Percentiles rank a stretch among this genome's conserved stretches.
Conservation (phyloP, 495 filamentous ascomycete species). For the Astrothelium subdiscretum region DNA sequence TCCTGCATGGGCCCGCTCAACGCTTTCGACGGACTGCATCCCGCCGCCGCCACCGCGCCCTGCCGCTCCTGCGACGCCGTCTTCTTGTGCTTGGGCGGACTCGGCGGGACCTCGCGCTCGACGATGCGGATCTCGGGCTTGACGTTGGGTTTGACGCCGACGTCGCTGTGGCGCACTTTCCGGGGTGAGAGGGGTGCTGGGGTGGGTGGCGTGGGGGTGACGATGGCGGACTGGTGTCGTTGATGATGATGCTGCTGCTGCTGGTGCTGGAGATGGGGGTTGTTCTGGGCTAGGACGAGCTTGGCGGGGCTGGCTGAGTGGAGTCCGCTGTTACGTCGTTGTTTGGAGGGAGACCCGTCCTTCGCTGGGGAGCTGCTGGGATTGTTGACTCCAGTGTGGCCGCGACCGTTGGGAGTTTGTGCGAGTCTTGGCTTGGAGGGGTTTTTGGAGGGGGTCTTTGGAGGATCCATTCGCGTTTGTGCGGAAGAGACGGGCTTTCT, state of each 20-base stretch:
- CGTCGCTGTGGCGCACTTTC: background rate
- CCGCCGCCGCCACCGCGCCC: no score
- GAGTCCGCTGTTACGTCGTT: no score
- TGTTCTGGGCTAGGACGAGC: slow-evolving; percentile 66
- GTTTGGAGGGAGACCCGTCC: slow-evolving; percentile 7
- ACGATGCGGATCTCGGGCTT: no score
- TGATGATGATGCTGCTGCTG: slow-evolving; percentile 37
- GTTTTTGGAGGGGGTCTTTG: background rate
- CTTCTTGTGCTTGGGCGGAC: slow-evolving; percentile 15
- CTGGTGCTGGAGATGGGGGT: slow-evolving; percentile 53
- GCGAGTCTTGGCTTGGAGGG: background rate
- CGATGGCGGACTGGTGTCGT: slow-evolving; percentile 51
- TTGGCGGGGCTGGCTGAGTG: slow-evolving; percentile 47
- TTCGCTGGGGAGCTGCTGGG: background rate
- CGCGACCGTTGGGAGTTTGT: background rate
- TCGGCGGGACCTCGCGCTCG: no score
- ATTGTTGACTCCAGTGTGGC: background rate
- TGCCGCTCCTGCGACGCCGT: background rate
- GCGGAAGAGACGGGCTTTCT: background rate
- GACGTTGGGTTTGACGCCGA: no score
- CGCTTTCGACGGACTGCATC: background rate
- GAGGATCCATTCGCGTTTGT: background rate
- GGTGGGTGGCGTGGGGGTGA: slow-evolving; percentile 14
- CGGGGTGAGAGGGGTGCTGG: background rate
- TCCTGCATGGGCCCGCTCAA: background rate